Evolutionary conservation across 2,329 filamentous ascomycete species (phyloP).

Genomic region (Paraconiothyrium sp.): DNA sequence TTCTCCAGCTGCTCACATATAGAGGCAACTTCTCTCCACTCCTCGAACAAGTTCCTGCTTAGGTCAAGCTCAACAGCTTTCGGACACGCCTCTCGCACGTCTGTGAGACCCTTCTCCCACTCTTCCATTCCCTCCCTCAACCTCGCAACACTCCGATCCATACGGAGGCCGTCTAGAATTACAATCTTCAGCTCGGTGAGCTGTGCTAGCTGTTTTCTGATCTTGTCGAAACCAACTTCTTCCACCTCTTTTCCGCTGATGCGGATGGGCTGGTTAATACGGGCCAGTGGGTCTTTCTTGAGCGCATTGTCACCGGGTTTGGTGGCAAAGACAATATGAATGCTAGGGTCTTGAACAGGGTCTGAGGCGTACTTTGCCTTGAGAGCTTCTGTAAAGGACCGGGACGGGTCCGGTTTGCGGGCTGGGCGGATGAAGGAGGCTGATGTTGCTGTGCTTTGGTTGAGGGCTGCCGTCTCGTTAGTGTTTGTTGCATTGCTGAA

Average conservation of each 20-base stretch:
- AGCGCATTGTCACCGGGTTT: constrained; percentile 27
- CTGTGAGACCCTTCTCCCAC: constrained; percentile 44
- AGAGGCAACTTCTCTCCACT: constrained; percentile 70
- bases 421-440: constrained; percentile 88
- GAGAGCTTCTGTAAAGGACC: constrained; percentile 81
- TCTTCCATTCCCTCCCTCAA: constrained; percentile 19
- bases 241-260: constrained; percentile 85
- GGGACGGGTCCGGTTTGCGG: constrained; percentile 72
- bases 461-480: constrained; percentile 60
- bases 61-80: constrained; percentile 80
- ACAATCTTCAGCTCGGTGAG: constrained; percentile 81
- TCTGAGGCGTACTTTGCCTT: constrained; percentile 83
- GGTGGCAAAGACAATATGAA: constrained; percentile 42
- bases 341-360: constrained; percentile 48
- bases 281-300: constrained; percentile 30
- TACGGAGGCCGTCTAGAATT: constrained; percentile 79
- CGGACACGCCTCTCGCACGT: constrained; percentile 67
- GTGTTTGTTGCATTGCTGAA: neutral
- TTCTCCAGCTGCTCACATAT: constrained; percentile 77
- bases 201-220: constrained; percentile 79
- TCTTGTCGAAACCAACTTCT: constrained; percentile 95
- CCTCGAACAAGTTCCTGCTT: constrained; percentile 81
- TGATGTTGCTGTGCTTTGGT: constrained; percentile 68
- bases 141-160: constrained; percentile 56
- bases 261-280: constrained; percentile 65